Base-by-base conservation (phyloP, 169 alveolate genomes). In the Sarcocystis neurona region DNA sequence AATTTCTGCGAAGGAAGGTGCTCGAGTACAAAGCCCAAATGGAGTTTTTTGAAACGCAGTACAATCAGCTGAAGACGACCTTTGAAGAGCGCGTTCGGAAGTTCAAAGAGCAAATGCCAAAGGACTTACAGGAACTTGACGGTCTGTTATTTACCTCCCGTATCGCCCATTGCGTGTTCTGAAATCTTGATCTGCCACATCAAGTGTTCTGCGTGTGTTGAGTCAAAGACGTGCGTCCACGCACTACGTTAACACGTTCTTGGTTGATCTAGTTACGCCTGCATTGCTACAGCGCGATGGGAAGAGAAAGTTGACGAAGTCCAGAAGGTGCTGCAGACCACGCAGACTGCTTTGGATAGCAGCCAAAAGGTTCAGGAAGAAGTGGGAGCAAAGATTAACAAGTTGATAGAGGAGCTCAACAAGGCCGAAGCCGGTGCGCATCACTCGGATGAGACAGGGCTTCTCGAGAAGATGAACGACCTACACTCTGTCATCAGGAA, bases 81-180 rank as follows among this genome's bases (percentile, higher is more conserved):
- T 82, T 82, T 63, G 88, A 82, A 34, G 50, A 50, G 32, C 37
- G 77, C 12, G 15, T 82, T 8, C 79, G 39, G 46, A 79, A 58
- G 63, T 82, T 82, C 46, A 82, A 82, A 30, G 79, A 82, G 43
- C 88, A 82, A 34, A 82, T 82, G 88, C 88, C 88, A 0, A 56
- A 32, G 43, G 72, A 63, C 43, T 23, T 82, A 34, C 88, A 58
- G 63, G 88, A 82, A n/a, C 88, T 82, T 4, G 88, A 82, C 79
- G 88, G 88, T 82, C 20, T 44, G 34, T 30, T 34, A n/a, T n/a
- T n/a, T 53, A 15, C 66, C 30, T 23, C 66, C 66, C 30, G 12
- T 53, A 15, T 53, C 66, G 23, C 12, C 66, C 30, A 53, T 53
- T 53, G 66, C 66, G 30, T 15, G 66, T 53, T 53, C 66, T 12